phyloP scores from a whole-genome alignment of 2,329 filamentous ascomycete species.

The Corynespora cassiicola region DNA sequence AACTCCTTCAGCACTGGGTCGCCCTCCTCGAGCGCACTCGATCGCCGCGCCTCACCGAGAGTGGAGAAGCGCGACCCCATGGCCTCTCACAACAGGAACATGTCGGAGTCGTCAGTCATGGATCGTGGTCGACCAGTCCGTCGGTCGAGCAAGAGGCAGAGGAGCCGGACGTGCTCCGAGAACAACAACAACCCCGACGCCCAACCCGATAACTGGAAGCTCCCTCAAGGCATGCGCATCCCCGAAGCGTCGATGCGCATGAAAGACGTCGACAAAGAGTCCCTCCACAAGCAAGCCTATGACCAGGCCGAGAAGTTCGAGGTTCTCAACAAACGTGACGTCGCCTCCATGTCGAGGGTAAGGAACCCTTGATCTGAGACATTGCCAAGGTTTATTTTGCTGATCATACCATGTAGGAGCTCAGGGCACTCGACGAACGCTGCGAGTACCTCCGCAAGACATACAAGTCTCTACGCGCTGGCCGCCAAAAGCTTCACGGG shows the following conservation, averaged over 20 bases:
- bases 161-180: constrained; percentile 42
- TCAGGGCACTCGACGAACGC: constrained; percentile 76
- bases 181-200: constrained; percentile 31
- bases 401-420: constrained; percentile 61
- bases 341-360: constrained; percentile 65
- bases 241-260: constrained; percentile 41
- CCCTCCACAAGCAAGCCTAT: constrained; percentile 46
- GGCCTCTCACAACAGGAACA: constrained; percentile 40
- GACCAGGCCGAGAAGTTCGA: constrained; percentile 50
- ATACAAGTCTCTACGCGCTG: constrained; percentile 76
- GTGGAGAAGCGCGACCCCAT: constrained; percentile 40
- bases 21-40: constrained; percentile 29
- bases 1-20: constrained; percentile 40
- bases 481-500: constrained; percentile 76
- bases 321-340: constrained; percentile 47
- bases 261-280: constrained; percentile 42
- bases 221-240: constrained; percentile 46
- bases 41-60: constrained; percentile 37
- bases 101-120: constrained; percentile 47
- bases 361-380: constrained; percentile 17
- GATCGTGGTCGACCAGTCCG: constrained; percentile 45
- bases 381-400: constrained; percentile 7
- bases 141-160: constrained; percentile 37
- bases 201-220: constrained; percentile 39
- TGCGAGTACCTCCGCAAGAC: constrained; percentile 80